Conservation (phyloP, 2,329 filamentous ascomycete genomes). For the Harringtonia aguacate region DNA sequence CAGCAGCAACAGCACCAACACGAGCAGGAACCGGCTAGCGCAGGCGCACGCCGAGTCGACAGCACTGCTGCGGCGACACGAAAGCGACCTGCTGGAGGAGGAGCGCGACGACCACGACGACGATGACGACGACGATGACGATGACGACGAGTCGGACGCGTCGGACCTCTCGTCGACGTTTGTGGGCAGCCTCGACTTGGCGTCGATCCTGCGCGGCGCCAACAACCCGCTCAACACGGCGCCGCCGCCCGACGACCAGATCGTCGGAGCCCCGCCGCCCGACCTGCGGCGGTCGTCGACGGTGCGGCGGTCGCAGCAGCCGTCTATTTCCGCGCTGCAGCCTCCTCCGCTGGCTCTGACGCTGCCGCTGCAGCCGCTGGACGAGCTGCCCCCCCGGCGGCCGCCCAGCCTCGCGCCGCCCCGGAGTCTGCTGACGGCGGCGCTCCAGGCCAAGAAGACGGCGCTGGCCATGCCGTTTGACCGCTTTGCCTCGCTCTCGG, state of each 20-base stretch:
- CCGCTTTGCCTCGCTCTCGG: slow-evolving; percentile 64
- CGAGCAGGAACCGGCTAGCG: slow-evolving; percentile 18
- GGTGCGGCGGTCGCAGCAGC: slow-evolving; percentile 45
- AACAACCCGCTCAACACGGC: slow-evolving; percentile 47
- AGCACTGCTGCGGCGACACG: slow-evolving; percentile 33
- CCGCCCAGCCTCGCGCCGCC: slow-evolving; percentile 59
- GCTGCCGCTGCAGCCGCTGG: slow-evolving; percentile 41
- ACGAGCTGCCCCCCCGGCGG: slow-evolving; percentile 59
- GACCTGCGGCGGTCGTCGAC: slow-evolving; percentile 53
- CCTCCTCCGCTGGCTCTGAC: not conserved
- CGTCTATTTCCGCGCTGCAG: not conserved
- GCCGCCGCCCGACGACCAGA: slow-evolving; percentile 41
- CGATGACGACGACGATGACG: slow-evolving; percentile 22
- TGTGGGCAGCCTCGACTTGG: slow-evolving; percentile 57
- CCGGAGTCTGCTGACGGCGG: slow-evolving; percentile 59
- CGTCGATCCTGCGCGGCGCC: slow-evolving; percentile 53
- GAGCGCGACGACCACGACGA: slow-evolving; percentile 21
- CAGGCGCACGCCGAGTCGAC: too few relatives aligned
- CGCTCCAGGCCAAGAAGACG: slow-evolving; percentile 61
- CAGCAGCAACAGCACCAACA: not conserved
- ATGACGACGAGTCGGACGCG: slow-evolving; percentile 48
- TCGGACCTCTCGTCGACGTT: slow-evolving; percentile 57
- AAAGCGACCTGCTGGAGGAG: slow-evolving; percentile 38
- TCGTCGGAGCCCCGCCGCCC: slow-evolving; percentile 50
- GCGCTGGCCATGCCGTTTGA: slow-evolving; percentile 64